phyloP scores from a whole-genome alignment of 805 yeast genomes.

The Schizosaccharomyces octosporus region DNA sequence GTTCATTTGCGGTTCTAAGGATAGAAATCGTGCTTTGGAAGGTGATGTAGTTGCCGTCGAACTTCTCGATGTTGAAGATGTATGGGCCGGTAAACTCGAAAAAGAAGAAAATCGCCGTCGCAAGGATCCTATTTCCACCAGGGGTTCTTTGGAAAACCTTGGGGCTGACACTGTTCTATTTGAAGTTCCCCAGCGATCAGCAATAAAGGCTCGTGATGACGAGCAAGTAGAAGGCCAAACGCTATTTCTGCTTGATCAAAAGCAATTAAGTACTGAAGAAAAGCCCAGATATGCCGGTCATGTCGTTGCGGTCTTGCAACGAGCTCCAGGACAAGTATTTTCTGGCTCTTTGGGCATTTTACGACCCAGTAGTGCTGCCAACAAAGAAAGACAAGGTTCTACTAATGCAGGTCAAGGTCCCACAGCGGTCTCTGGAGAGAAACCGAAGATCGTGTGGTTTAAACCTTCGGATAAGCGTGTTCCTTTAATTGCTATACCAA shows the following conservation, averaged over 20 bases:
- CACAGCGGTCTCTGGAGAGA: conserved; percentile 12
- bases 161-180: not conserved
- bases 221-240: conserved; percentile 98
- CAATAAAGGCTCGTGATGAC: conserved; percentile 92
- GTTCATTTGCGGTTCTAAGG: conserved; percentile 93
- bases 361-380: conserved; percentile 86
- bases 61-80: conserved; percentile 82
- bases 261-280: conserved; percentile 74
- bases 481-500: conserved; percentile 91
- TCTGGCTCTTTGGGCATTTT: conserved; percentile 70
- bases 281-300: conserved; percentile 95
- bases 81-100: conserved; percentile 88
- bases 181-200: conserved; percentile 64
- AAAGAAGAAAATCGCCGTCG: conserved; percentile 92
- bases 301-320: conserved; percentile 90
- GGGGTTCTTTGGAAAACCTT: not conserved
- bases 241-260: conserved; percentile 73
- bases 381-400: conserved; percentile 33
- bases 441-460: conserved; percentile 95
- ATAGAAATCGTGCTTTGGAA: conserved; percentile 88
- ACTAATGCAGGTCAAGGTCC: conserved; percentile 11
- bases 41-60: conserved; percentile 94
- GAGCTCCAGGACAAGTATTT: conserved; percentile 82
- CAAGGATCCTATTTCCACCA: conserved; percentile 18
- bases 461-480: conserved; percentile 96